Percentiles rank a stretch among this genome's conserved stretches.
phyloP scores from a whole-genome alignment of 2,329 filamentous ascomycete genomes.

The Didymellaceae sp. region DNA sequence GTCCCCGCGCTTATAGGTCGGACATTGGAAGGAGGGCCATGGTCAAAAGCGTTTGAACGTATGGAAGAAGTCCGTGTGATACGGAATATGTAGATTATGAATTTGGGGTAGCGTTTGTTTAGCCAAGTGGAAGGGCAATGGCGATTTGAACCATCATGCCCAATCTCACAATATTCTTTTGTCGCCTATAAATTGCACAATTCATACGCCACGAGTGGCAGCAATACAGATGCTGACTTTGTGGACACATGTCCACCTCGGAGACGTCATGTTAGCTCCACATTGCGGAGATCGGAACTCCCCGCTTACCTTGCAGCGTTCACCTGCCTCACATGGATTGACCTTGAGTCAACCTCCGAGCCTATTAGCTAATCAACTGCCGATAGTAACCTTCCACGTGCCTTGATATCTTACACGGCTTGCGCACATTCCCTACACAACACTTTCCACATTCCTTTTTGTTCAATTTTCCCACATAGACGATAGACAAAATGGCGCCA shows the following conservation, averaged over 20 bases:
- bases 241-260: constrained; percentile 15
- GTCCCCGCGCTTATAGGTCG: constrained; percentile 7
- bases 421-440: constrained; percentile 13
- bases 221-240: background rate
- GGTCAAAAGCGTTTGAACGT: constrained; percentile 22
- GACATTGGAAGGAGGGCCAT: constrained; percentile 1
- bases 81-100: constrained; percentile 39
- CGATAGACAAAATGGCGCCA: constrained; percentile 47
- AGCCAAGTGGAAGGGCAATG: constrained; percentile 30
- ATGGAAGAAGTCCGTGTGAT: constrained; percentile 17
- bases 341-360: constrained; percentile 17
- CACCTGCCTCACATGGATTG: constrained; percentile 27
- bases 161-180: constrained; percentile 1
- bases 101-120: constrained; percentile 31
- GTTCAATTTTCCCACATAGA: background rate
- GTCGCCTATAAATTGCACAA: no score
- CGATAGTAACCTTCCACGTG: constrained; percentile 15
- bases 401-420: constrained; percentile 2
- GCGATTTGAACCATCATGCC: constrained; percentile 17
- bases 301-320: constrained; percentile 17
- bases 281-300: constrained; percentile 25
- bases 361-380: constrained; percentile 33
- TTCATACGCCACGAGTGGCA: background rate
- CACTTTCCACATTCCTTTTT: constrained; percentile 7
- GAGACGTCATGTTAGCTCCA: constrained; percentile 20